Percentiles rank a stretch among this genome's conserved stretches.
These are phyloP conservation scores for Trypanosoma cruzi DNA, from an alignment of 208 protist genomes.

Conservation along the genomic window DNA sequence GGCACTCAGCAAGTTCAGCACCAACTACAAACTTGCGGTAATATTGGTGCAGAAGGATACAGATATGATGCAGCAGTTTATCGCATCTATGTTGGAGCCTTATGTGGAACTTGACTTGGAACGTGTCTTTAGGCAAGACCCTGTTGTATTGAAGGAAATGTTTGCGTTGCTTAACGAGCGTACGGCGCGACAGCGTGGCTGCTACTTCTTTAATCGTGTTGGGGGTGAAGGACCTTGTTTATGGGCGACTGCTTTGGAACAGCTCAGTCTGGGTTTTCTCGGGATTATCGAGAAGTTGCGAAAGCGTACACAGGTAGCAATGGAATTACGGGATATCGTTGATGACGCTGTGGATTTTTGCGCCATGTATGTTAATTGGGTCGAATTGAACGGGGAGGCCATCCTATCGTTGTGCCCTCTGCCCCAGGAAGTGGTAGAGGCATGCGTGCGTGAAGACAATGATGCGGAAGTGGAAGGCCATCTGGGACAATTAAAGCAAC, in stretches of 20 bases:
- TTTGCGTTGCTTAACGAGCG: slow-evolving; percentile 59
- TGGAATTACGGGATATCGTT: slow-evolving; percentile 47
- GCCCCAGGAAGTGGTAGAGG: slow-evolving; percentile 40
- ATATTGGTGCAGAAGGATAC: slow-evolving; percentile 85
- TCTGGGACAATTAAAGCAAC: not conserved
- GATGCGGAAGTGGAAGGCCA: not conserved
- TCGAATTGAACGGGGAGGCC: slow-evolving; percentile 27
- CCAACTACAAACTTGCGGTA: slow-evolving; percentile 75
- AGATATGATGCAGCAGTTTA: slow-evolving; percentile 72
- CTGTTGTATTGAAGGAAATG: slow-evolving; percentile 59
- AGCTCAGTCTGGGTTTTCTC: slow-evolving; percentile 50
- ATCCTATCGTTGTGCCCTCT: slow-evolving; percentile 38
- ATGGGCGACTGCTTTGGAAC: slow-evolving; percentile 58
- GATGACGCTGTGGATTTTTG: slow-evolving; percentile 70
- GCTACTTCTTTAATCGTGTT: slow-evolving; percentile 86
- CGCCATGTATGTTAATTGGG: slow-evolving; percentile 80
- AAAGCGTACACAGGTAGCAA: slow-evolving; percentile 41
- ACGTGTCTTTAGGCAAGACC: slow-evolving; percentile 51
- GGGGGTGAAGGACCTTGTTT: slow-evolving; percentile 56
- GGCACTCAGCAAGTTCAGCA: slow-evolving; percentile 70
- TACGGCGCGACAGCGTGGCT: slow-evolving; percentile 60
- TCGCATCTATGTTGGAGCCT: slow-evolving; percentile 72
- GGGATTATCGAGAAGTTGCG: slow-evolving; percentile 47
- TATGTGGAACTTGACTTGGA: slow-evolving; percentile 78
- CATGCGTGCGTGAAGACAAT: slow-evolving; percentile 49